Evolutionary conservation across 176 grass and related monocot species (phyloP).

Genomic region (Otatea glauca): DNA sequence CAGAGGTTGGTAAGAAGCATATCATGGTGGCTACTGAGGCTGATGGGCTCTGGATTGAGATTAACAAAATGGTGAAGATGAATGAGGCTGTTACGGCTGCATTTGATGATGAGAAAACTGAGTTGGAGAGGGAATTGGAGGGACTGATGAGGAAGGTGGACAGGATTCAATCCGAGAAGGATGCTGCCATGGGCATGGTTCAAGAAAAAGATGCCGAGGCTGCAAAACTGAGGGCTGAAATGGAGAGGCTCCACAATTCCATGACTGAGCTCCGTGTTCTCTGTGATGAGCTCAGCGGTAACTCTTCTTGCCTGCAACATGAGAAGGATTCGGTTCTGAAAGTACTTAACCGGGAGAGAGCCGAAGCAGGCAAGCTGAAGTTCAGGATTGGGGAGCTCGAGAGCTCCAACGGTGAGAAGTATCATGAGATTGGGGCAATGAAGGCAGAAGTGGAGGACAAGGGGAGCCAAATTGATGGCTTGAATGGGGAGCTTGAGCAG

Average conservation of each 20-base stretch:
- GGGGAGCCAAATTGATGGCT: constrained; percentile 6
- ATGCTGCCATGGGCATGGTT: not conserved
- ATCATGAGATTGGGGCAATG: constrained; percentile 34
- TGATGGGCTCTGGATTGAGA: not conserved
- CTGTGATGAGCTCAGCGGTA: not conserved
- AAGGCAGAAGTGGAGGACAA: constrained; percentile 39
- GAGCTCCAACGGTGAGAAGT: constrained; percentile 13
- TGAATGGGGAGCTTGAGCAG: constrained; percentile 53
- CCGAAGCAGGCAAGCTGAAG: constrained; percentile 26
- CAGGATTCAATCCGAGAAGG: constrained; percentile 55
- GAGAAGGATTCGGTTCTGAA: constrained; percentile 38
- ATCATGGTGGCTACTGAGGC: not conserved
- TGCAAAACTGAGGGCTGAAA: constrained; percentile 22
- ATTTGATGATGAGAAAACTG: constrained; percentile 10
- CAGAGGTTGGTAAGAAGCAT: not conserved
- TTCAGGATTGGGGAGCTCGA: constrained; percentile 40
- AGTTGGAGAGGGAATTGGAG: constrained; percentile 11
- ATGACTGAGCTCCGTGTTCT: not conserved
- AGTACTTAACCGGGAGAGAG: constrained; percentile 38
- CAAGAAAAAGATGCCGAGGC: constrained; percentile 44
- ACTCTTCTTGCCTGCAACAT: constrained; percentile 8
- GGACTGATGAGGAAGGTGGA: not conserved
- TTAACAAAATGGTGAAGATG: not conserved
- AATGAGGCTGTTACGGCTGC: constrained; percentile 6
- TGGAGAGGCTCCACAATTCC: not conserved